Evolutionary conservation across 768 basidiomycete genomes (phyloP), one percentile per base, ranked within the genome.

Genomic region (Leccinum fibrillosum): DNA sequence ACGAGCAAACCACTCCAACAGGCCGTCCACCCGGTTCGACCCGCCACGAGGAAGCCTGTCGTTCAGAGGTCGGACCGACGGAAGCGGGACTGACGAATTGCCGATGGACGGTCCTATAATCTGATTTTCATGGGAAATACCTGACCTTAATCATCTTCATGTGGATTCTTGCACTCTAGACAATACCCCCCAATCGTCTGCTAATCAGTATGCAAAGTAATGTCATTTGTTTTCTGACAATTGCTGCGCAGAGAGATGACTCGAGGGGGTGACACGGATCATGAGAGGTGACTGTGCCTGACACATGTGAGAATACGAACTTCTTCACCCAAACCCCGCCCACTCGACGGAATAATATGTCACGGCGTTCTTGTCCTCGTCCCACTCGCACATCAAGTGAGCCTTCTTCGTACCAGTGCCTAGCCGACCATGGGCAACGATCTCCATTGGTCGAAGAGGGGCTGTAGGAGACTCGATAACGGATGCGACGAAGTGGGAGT

Each of bases 401-500:
- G 93, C 85, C 74, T 99, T 99, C 74, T 98, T 98, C 9, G 97
- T 98, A 11, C 91, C 97, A 4, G 97, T 99, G 1, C 96, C 97
- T 34, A 99, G 75, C 34, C 97, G 82, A 17, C 97, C 97, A 69
- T 94, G 94, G 0, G 96, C 95, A 23, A 99, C 90, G 49, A 99
- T 83, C 72, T 98, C 94, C 85, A 96, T 91, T 5, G 97, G 94
- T 50, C 81, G 78, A 52, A 99, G 78, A 2, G 78, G 62, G 12
- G 84, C 67, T 49, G 71, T 62, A 2, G 83, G 83, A 7, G 89
- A 84, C 12, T 89, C 81, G 30, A 92, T 72, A 12, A 97, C 90
- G 5, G 90, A 86, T 21, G 90, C 90, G 21, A 88, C 86, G 69
- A 98, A 98, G 72, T 99, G 97, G 2, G 96, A 97, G 69, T 99